These are phyloP conservation scores for Rubus idaeus DNA, from an alignment of 306 rosid genomes.

Conservation along the genomic window DNA sequence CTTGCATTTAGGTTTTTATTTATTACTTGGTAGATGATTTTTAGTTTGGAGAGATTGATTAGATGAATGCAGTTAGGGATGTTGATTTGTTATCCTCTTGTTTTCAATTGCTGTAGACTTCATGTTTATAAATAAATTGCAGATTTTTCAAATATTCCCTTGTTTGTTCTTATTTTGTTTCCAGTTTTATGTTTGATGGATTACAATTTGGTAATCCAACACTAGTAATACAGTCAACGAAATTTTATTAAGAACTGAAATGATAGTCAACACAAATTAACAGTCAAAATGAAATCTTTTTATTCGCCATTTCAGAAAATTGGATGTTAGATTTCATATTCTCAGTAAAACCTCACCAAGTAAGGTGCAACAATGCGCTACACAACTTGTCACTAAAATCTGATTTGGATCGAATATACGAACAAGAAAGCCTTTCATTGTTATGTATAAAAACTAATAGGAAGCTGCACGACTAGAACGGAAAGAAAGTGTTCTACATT, in stretches of 20 bases:
- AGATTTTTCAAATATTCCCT: not conserved
- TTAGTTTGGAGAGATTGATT: not conserved
- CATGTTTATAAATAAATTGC: not conserved
- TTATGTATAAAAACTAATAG: not conserved
- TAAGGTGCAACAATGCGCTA: not conserved
- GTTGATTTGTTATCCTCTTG: not conserved
- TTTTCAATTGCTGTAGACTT: not conserved
- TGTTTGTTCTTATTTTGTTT: not conserved
- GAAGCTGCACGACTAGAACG: not conserved
- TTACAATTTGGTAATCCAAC: not conserved
- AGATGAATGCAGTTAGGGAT: conserved; percentile 7
- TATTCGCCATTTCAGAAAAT: not conserved
- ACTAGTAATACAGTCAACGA: not conserved
- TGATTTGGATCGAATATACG: not conserved
- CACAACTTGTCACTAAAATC: not conserved
- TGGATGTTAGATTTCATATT: not conserved
- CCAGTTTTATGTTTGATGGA: not conserved
- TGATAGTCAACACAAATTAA: not conserved
- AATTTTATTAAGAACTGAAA: too few relatives aligned
- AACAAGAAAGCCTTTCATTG: not conserved
- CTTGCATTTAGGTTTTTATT: not conserved
- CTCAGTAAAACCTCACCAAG: not conserved
- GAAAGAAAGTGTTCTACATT: conserved; percentile 32
- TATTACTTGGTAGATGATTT: not conserved
- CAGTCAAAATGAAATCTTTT: not conserved